Base-by-base conservation (phyloP, 495 filamentous ascomycete species). In the Penicillium nucicola region DNA sequence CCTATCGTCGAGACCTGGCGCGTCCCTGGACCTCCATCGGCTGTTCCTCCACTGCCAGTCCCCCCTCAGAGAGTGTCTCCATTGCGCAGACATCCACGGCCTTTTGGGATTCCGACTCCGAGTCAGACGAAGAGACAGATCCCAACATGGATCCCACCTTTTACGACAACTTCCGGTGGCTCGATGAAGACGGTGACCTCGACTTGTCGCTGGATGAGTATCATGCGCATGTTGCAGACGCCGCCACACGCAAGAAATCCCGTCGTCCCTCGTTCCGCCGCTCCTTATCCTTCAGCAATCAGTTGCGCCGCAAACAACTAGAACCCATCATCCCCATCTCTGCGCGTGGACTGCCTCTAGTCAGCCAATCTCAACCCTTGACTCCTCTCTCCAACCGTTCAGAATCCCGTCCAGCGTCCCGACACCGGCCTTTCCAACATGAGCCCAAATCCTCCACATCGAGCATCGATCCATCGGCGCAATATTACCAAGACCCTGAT, bases 401-500 rank as follows among this genome's bases (percentile, higher is more conserved):
- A 63, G 52, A 71, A 72, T 64, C 65, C 18, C 50, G 57, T 49
- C 62, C 68, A 10, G 57, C 62, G 17, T 62, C 66, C 34, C 55
- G 58, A 38, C 68, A 49, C 40, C 66, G 42, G 22, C 45, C 44
- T 51, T 36, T 52, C 45, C 48, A 56, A 32, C 62, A 74, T 49
- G 43, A 33, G 10, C 49, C 65, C 32, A 62, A 64, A 52, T 66
- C 49, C 53, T 81, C 81, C 10, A 75, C 78, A 23, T 66, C 80
- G 10, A 78, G 75, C 43, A 83, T 90, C 45, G 89, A 92, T 62
- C 80, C 87, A 17, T 76, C 78, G 36, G 87, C 90, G 0, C 81
- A 86, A 35, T 85, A 96, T 65, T 96, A 96, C 58, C 89, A 88
- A 65, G 90, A 97, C 53, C 90, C 91, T 0, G 89, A 96, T 62